Evolutionary conservation across 1,284 basidiomycete genomes (phyloP), one percentile per base, ranked within the genome.

Genomic region (Paramarasmius palmivorus): DNA sequence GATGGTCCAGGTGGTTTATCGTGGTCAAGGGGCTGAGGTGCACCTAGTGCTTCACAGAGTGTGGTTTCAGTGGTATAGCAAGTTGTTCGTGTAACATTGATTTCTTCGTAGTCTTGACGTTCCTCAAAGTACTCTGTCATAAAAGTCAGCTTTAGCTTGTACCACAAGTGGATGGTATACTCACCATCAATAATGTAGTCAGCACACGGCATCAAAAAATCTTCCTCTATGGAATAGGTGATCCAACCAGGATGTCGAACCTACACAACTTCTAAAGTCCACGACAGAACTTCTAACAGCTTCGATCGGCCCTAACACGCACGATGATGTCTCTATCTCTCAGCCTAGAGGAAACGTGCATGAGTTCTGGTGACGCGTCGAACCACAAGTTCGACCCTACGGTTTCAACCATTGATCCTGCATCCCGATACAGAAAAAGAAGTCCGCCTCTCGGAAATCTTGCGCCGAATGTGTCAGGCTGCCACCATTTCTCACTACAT

Each of bases 171-270:
- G 14, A 32, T 29, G 40, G 4, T 23, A 35, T 14, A 32, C 55
- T 39, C 32, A 54, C 55, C 52, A 36, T 57, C 55, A 29, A 57
- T 42, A 15, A 57, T 52, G 32, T 53, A 57, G 17, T 40, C 40
- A 9, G 55, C 50, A 17, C 44, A 32, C 9, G 52, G 52, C 32
- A 57, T 48, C 5, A 49, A 17, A 26, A 36, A 48, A 9, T 47
- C 34, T 19, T 51, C 42, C 23, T 46, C 36, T 7, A 57, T 38
- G 22, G 48, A 57, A 19, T 37, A 12, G 22, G 17, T 35, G n/a
- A 57, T 48, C 55, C 55, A 57, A 17, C 36, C 35, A 3, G 25
- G 39, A 37, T 57, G 55, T 22, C 49, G 45, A n/a, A 57, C 55
- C 55, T 57, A 9, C 9, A 20, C n/a, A 40, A n/a, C 5, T 17